phyloP scores from a whole-genome alignment of 176 grass and related monocot species.

The Rhynchospora tenuis region DNA sequence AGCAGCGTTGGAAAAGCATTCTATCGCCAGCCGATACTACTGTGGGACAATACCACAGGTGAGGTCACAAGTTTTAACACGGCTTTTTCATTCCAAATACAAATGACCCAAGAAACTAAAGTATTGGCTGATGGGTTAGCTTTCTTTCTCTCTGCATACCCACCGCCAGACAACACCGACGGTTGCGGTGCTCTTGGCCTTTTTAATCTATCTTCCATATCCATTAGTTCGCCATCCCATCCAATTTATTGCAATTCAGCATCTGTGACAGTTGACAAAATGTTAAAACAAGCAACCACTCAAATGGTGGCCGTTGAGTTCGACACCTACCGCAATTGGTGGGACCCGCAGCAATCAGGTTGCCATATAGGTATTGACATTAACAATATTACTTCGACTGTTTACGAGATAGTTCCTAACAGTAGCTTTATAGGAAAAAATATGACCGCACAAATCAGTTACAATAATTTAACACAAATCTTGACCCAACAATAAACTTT shows the following conservation, averaged over 20 bases:
- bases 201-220: neutral
- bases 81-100: slow-evolving; percentile 13
- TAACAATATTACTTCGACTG: neutral
- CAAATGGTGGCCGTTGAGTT: slow-evolving; percentile 21
- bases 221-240: neutral
- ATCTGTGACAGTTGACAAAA: too few relatives aligned
- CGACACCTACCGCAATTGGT: neutral
- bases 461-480: neutral
- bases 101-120: too few relatives aligned
- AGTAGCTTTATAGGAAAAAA: neutral
- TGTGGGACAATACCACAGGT: slow-evolving; percentile 14
- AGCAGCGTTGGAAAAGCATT: neutral
- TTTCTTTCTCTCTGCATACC: slow-evolving; percentile 14
- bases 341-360: neutral
- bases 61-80: slow-evolving; percentile 13
- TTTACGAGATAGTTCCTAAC: neutral
- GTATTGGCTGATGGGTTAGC: slow-evolving; percentile 19
- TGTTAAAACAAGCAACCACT: neutral
- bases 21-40: neutral
- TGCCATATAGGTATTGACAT: slow-evolving; percentile 25
- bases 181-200: slow-evolving; percentile 7
- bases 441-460: slow-evolving; percentile 10
- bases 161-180: neutral
- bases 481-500: slow-evolving; percentile 5
- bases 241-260: too few relatives aligned